Evolutionary conservation across 2,329 filamentous ascomycete species (phyloP), one percentile per base, ranked within the genome.

Genomic region (Paraconiothyrium brasiliense): DNA sequence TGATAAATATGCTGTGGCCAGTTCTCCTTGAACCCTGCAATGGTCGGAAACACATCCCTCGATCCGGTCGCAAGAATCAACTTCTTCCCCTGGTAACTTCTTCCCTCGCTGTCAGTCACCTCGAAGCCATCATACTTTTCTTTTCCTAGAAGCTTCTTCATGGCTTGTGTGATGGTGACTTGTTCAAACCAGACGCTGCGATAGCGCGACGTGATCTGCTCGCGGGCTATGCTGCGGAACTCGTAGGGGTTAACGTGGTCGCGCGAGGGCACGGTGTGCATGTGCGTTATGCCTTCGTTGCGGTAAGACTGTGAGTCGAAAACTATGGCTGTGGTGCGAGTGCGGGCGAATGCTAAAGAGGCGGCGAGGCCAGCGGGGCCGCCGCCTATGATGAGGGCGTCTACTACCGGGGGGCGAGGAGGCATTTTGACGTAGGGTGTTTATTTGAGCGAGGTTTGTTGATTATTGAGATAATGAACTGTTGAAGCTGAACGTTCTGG

Each of bases 1-100:
- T 88, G 86, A 65, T 85, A 88, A 37, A 75, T 74, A 43, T 76
- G 73, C 5, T 41, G 24, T 0, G 73, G 70, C 86, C 86, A 90
- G 58, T 84, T 84, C 44, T 87, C 83, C 0, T 65, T 77, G 62
- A 86, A 89, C 0, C 87, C 87, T 1, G 43, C 30, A 16, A 88
- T 83, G 14, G 83, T 78, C 0, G 84, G 84, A 35, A 84, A 69
- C 0, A 85, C 65, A 64, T 90, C 87, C 27, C 69, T 73, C 0
- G 85, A 79, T 0, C 88, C 87, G 0, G 78, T 86, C 0, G 85
- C 87, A 0, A 90, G 73, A 0, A 87, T 82, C 1, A 90, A 57
- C 61, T 86, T 89, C 50, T 79, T 79, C 0, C 86, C 86, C 10
- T 72, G 65, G 67, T 83, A 89, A 0, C 67, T 69, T 2, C 72